Conservation (phyloP, 2,329 filamentous ascomycete genomes). For the Penicillium sp. region DNA sequence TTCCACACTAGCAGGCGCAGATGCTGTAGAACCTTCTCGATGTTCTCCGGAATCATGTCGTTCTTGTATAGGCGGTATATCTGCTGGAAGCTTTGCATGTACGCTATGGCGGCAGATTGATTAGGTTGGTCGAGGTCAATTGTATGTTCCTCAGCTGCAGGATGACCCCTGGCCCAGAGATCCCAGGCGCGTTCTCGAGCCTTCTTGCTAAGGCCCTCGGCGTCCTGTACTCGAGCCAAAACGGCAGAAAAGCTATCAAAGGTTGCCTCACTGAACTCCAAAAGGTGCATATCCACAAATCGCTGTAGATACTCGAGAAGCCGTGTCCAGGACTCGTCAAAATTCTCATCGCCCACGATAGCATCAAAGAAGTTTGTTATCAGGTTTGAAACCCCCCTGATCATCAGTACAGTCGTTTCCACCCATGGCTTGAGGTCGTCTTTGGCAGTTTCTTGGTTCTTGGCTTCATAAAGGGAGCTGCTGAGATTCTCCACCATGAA, state of each 20-base stretch:
- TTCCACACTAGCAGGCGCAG: slow-evolving; percentile 71
- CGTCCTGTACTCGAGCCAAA: slow-evolving; percentile 49
- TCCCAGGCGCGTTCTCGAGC: slow-evolving; percentile 67
- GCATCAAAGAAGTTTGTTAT: slow-evolving; percentile 75
- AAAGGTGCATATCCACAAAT: slow-evolving; percentile 62
- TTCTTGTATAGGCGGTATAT: slow-evolving; percentile 74
- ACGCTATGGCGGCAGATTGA: slow-evolving; percentile 82
- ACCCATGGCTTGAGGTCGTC: slow-evolving; percentile 62
- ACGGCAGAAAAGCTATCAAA: slow-evolving; percentile 69
- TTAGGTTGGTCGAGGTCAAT: slow-evolving; percentile 61
- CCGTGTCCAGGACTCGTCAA: slow-evolving; percentile 74
- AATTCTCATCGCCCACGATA: slow-evolving; percentile 66
- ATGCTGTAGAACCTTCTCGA: slow-evolving; percentile 69
- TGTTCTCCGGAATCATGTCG: slow-evolving; percentile 63
- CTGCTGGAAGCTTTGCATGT: slow-evolving; percentile 73
- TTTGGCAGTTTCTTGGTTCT: slow-evolving; percentile 22
- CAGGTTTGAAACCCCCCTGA: slow-evolving; percentile 71
- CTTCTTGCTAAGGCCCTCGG: slow-evolving; percentile 46
- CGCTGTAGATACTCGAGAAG: slow-evolving; percentile 69
- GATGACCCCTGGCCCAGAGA: slow-evolving; percentile 69
- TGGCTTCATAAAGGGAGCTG: slow-evolving; percentile 33
- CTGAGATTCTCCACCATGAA: slow-evolving; percentile 73
- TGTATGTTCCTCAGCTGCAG: slow-evolving; percentile 48
- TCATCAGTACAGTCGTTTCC: slow-evolving; percentile 72
- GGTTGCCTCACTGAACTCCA: slow-evolving; percentile 72